phyloP scores from a whole-genome alignment of 495 filamentous ascomycete genomes.

The Recurvomyces mirabilis region DNA sequence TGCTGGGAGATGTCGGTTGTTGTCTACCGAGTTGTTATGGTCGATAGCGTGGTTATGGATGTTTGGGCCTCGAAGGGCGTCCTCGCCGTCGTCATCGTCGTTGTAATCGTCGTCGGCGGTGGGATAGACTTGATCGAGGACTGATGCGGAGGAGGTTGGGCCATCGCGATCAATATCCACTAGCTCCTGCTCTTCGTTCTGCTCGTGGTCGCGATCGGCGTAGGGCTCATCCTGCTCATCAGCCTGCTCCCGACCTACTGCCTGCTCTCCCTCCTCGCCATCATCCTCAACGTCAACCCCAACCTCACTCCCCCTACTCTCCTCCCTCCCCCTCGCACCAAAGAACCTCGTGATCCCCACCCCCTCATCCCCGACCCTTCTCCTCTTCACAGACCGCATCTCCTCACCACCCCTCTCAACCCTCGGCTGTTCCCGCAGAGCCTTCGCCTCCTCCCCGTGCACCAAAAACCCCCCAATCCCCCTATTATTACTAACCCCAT shows the following conservation, averaged over 20 bases:
- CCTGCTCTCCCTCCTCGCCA: background rate
- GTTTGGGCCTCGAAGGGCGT: background rate
- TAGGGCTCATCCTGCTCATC: background rate
- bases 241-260: background rate
- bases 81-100: background rate
- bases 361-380: slow-evolving; percentile 39
- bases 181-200: background rate
- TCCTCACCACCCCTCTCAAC: slow-evolving; percentile 19
- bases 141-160: background rate
- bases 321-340: slow-evolving; percentile 3
- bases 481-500: slow-evolving; percentile 68
- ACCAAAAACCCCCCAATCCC: slow-evolving; percentile 78
- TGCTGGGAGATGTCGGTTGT: no score
- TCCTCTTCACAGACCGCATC: slow-evolving; percentile 24
- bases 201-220: background rate
- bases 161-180: background rate
- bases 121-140: slow-evolving; percentile 4
- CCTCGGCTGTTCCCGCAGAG: slow-evolving; percentile 23
- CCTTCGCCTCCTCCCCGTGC: slow-evolving; percentile 62
- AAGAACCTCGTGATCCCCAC: slow-evolving; percentile 53
- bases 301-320: slow-evolving; percentile 8
- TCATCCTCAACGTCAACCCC: slow-evolving; percentile 10
- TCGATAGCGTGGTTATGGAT: no score
- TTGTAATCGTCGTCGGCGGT: slow-evolving; percentile 15
- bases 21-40: no score